Evolutionary conservation across 768 basidiomycete genomes (phyloP), one percentile per base, ranked within the genome.

Genomic region (Russula abietina): DNA sequence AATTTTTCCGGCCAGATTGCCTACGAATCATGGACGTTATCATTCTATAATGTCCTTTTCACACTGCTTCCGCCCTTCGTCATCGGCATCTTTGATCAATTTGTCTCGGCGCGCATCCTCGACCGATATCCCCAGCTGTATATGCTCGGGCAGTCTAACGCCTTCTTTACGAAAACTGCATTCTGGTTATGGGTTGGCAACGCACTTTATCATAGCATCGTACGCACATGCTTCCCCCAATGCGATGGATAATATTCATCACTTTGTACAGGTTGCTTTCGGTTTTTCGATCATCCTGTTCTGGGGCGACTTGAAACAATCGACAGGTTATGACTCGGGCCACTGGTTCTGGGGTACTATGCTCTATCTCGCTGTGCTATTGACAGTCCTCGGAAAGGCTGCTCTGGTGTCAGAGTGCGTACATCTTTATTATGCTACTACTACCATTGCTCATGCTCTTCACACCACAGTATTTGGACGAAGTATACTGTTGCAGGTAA

Each of bases 261-360:
- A 28, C 26, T 24, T 28, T 51, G 5, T 50, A 1, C 67, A 98
- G 96, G 74, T 96, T 57, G 76, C 95, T 33, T 99, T 86, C 72
- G 86, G 84, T 7, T 94, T 96, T 71, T 93, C 93, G 1, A 78
- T 95, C 53, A 82, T 93, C 57, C 79, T 97, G 41, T 98, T 95
- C 75, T 93, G 93, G 89, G 92, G 92, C 49, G 94, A 95, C 71
- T 76, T 97, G 66, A 89, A 93, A 69, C 85, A 89, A 58, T 75
- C 82, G 0, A 79, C 84, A 57, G 97, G 97, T 2, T 79, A 83
- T 60, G 91, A 96, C 71, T 85, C 89, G 12, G 96, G 93, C 1
- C 93, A 94, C 77, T 99, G 97, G 97, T 91, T 95, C 69, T 99
- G 96, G 96, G 97, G 97, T 54, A 96, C 93, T 14, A 91, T 89